These are phyloP conservation scores for Auriculariales sp. DNA, from an alignment of 768 basidiomycete species.

Conservation along the genomic window DNA sequence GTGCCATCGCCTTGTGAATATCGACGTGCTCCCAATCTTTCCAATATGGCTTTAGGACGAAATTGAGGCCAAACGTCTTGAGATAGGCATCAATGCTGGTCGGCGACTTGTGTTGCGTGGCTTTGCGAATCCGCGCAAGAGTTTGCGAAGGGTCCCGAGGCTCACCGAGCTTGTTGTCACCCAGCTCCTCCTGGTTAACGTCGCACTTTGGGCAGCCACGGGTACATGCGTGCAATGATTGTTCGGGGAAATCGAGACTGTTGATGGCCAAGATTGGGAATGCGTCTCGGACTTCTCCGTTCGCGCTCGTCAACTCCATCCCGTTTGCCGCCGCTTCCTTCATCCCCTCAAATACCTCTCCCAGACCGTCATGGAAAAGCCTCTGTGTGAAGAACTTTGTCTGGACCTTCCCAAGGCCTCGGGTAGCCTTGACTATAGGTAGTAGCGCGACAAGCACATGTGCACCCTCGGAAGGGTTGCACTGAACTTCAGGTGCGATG, in stretches of 20 bases:
- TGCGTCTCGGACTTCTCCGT: slow-evolving; percentile 17
- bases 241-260: slow-evolving; percentile 9
- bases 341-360: slow-evolving; percentile 18
- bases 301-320: slow-evolving; percentile 20
- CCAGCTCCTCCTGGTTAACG: not conserved
- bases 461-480: not conserved
- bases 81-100: not conserved
- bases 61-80: not conserved
- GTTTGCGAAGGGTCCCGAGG: not conserved
- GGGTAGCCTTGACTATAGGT: not conserved
- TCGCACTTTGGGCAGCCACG: not conserved
- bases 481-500: not conserved
- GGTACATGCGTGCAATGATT: slow-evolving; percentile 6
- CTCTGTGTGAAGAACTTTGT: not conserved
- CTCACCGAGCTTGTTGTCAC: no score
- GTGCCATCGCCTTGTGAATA: slow-evolving; percentile 25
- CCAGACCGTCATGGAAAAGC: slow-evolving; percentile 26
- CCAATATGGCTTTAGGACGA: slow-evolving; percentile 24
- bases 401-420: not conserved
- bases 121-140: not conserved
- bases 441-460: not conserved
- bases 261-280: slow-evolving; percentile 25
- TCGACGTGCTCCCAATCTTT: slow-evolving; percentile 21
- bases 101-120: not conserved
- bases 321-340: slow-evolving; percentile 17